Conservation (phyloP, 2,329 filamentous ascomycete species). For the Aureobasidium leucospermi region DNA sequence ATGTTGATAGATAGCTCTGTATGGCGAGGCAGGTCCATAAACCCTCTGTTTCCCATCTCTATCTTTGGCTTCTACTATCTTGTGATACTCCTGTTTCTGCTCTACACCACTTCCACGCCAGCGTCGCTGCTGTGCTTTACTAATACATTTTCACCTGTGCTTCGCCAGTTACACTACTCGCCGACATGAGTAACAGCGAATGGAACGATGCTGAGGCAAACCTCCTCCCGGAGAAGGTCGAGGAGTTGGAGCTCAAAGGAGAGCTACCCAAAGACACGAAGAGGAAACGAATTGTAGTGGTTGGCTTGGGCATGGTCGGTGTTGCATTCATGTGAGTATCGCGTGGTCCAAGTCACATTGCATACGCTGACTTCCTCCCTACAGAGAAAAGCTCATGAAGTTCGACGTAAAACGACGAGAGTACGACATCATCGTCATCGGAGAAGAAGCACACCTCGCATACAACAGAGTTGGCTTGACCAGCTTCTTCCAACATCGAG, state of each 20-base stretch:
- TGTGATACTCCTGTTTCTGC: conserved; percentile 5
- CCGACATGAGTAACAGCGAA: conserved; percentile 35
- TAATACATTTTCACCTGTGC: not conserved
- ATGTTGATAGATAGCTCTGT: conserved; percentile 3
- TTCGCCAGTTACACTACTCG: not conserved
- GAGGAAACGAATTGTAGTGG: conserved; percentile 68
- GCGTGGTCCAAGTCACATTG: too few species aligned
- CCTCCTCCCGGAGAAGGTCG: conserved; percentile 37
- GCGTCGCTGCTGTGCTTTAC: conserved; percentile 6
- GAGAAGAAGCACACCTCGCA: conserved; percentile 78
- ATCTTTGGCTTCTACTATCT: not conserved
- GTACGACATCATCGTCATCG: conserved; percentile 77
- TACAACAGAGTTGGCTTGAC: conserved; percentile 89
- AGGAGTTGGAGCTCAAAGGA: conserved; percentile 26
- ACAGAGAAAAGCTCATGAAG: conserved; percentile 81
- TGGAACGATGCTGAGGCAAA: conserved; percentile 42
- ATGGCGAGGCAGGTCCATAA: conserved; percentile 8
- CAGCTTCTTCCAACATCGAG: conserved; percentile 78
- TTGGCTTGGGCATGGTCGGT: conserved; percentile 87
- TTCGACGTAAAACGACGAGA: conserved; percentile 67
- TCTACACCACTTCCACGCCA: not conserved
- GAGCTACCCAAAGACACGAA: conserved; percentile 29
- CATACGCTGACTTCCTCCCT: conserved; percentile 1
- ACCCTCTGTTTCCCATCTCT: not conserved
- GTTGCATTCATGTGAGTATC: conserved; percentile 72